These are phyloP conservation scores for Leccinum solheimii DNA, from an alignment of 1,284 basidiomycete genomes.

Conservation along the genomic window DNA sequence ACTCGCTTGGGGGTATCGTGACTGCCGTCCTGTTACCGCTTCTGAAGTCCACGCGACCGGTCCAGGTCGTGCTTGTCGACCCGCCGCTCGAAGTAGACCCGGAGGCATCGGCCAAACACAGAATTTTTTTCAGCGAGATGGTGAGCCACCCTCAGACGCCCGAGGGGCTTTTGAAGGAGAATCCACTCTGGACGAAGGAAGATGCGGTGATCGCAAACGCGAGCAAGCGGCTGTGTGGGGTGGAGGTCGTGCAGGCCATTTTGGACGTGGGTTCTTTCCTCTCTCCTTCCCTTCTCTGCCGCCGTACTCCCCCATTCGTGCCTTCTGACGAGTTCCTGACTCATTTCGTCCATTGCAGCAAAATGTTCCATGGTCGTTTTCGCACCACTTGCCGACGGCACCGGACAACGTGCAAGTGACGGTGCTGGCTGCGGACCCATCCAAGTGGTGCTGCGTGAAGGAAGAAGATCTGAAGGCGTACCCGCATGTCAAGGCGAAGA, in stretches of 20 bases:
- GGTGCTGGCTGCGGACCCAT: constrained; percentile 21
- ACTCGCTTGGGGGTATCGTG: constrained; percentile 24
- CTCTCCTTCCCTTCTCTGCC: constrained; percentile 8
- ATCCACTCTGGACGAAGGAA: constrained; percentile 5
- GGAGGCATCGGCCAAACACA: background rate
- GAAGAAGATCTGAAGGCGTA: constrained; percentile 12
- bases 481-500: constrained; percentile 14
- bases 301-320: background rate
- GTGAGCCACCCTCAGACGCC: background rate
- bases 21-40: constrained; percentile 4
- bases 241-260: background rate
- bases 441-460: background rate
- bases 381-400: background rate
- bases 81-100: constrained; percentile 13
- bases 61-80: constrained; percentile 18
- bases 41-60: constrained; percentile 3
- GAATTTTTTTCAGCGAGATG: accelerated
- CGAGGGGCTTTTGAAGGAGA: background rate
- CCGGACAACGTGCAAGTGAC: constrained; percentile 19
- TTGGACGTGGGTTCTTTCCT: constrained; percentile 11
- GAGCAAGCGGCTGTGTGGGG: constrained; percentile 6
- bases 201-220: background rate
- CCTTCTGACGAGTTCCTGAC: constrained; percentile 1
- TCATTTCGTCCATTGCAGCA: constrained; percentile 9
- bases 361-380: constrained; percentile 22